Conservation (phyloP, 1,284 basidiomycete genomes). For the Trichosporon inkin region DNA sequence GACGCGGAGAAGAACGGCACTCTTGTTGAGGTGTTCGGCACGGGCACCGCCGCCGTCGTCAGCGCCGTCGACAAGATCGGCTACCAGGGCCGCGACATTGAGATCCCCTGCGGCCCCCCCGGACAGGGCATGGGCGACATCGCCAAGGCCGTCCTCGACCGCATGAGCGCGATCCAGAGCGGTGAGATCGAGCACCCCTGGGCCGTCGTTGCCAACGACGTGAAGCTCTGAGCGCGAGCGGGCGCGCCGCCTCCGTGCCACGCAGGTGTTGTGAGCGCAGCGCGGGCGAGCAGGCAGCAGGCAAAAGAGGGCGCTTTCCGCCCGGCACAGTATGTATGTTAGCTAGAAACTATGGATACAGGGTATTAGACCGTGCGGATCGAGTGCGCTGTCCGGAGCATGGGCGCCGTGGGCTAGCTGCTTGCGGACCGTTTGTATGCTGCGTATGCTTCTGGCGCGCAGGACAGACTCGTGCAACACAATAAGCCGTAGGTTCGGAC, state of each 20-base stretch:
- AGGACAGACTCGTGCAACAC: too few relatives aligned
- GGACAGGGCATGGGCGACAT: slow-evolving; percentile 73
- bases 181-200: slow-evolving; percentile 79
- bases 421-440: too few relatives aligned
- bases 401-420: too few relatives aligned
- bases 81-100: slow-evolving; percentile 77
- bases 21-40: slow-evolving; percentile 87
- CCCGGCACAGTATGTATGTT: not conserved
- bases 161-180: slow-evolving; percentile 85
- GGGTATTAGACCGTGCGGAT: not conserved
- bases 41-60: slow-evolving; percentile 86
- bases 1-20: slow-evolving; percentile 64
- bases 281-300: not conserved
- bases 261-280: not conserved
- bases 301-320: not conserved
- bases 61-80: slow-evolving; percentile 79
- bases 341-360: too few relatives aligned
- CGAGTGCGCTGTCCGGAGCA: too few relatives aligned
- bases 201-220: slow-evolving; percentile 51
- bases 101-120: slow-evolving; percentile 76
- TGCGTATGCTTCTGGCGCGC: too few relatives aligned
- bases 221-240: not conserved
- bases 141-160: slow-evolving; percentile 73
- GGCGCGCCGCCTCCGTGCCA: too few relatives aligned
- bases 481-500: too few relatives aligned